Evolutionary conservation across 495 filamentous ascomycete genomes (phyloP).

Genomic region (Hypoxylon perforatum): DNA sequence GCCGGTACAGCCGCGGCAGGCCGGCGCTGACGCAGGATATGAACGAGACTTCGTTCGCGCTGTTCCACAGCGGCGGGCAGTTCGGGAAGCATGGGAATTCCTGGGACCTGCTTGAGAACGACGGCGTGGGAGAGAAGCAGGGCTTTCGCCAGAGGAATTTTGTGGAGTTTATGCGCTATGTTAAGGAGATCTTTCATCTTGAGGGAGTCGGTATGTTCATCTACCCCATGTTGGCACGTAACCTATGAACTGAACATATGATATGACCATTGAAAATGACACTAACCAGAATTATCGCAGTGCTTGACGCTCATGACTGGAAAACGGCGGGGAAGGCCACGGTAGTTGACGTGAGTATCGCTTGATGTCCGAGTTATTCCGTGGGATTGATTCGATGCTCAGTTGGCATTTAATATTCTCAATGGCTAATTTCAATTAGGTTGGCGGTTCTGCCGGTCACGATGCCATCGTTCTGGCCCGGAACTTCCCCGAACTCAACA

Average conservation of each 20-base stretch:
- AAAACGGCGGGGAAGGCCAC: slow-evolving; percentile 39
- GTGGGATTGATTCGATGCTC: neutral
- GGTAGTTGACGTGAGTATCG: slow-evolving; percentile 50
- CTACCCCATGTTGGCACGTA: neutral
- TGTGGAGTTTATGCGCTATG: slow-evolving; percentile 45
- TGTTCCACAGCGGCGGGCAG: slow-evolving; percentile 40
- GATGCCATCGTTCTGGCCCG: slow-evolving; percentile 42
- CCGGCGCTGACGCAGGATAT: slow-evolving; percentile 38
- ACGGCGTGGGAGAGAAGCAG: slow-evolving; percentile 43
- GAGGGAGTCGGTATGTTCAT: slow-evolving; percentile 36
- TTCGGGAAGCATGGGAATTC: slow-evolving; percentile 40
- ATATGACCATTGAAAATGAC: neutral
- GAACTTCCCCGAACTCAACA: slow-evolving; percentile 44
- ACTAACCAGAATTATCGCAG: slow-evolving; percentile 10
- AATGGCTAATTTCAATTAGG: slow-evolving; percentile 28
- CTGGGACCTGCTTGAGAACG: slow-evolving; percentile 49
- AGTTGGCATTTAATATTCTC: neutral
- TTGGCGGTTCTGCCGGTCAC: slow-evolving; percentile 45
- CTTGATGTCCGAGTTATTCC: neutral
- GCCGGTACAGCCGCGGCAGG: slow-evolving; percentile 40
- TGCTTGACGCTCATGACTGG: slow-evolving; percentile 48
- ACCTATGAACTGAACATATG: too few species aligned
- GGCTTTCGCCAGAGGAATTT: slow-evolving; percentile 46
- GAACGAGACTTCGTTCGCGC: slow-evolving; percentile 44
- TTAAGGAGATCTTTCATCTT: slow-evolving; percentile 45